Percentiles rank a stretch among this genome's conserved stretches.
Evolutionary conservation across 2,329 filamentous ascomycete genomes (phyloP).

Genomic region (Orbilia ellipsospora): DNA sequence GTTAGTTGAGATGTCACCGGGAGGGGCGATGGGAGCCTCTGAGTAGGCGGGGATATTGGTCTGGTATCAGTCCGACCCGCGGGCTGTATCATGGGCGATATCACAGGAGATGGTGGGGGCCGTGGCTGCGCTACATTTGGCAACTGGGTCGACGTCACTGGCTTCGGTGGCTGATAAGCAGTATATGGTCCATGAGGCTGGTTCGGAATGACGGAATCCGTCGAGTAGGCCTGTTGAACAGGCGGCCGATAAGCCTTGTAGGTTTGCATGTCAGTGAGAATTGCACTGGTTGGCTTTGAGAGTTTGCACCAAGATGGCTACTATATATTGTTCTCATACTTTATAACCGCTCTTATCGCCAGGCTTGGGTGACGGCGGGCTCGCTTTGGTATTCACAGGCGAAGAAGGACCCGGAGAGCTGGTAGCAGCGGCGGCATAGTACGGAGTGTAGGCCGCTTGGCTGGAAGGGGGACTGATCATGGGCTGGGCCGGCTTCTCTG

Average conservation of each 20-base stretch:
- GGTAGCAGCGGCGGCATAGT: constrained; percentile 37
- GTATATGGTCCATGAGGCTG: constrained; percentile 54
- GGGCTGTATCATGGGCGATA: constrained; percentile 47
- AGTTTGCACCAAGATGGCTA: not conserved
- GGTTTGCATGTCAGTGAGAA: not conserved
- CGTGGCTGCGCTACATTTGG: constrained; percentile 40
- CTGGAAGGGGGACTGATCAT: constrained; percentile 36
- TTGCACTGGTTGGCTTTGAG: not conserved
- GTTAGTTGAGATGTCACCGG: constrained; percentile 1
- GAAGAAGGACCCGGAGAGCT: constrained; percentile 18
- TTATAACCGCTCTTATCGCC: constrained; percentile 39
- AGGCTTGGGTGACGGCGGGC: constrained; percentile 40
- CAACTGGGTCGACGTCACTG: constrained; percentile 50
- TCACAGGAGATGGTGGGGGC: constrained; percentile 34
- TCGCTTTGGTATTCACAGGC: constrained; percentile 47
- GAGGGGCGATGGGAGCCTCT: constrained; percentile 44
- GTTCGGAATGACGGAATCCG: constrained; percentile 52
- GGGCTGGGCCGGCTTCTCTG: constrained; percentile 26
- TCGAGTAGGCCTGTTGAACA: constrained; percentile 54
- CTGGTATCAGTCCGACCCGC: constrained; percentile 31
- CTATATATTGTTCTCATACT: constrained; percentile 11
- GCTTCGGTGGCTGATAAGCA: constrained; percentile 51
- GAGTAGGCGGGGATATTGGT: constrained; percentile 47
- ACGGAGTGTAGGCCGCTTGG: constrained; percentile 41
- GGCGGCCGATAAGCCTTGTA: constrained; percentile 48